phyloP scores from a whole-genome alignment of 2,329 filamentous ascomycete genomes.

The Xylariaceae sp. region DNA sequence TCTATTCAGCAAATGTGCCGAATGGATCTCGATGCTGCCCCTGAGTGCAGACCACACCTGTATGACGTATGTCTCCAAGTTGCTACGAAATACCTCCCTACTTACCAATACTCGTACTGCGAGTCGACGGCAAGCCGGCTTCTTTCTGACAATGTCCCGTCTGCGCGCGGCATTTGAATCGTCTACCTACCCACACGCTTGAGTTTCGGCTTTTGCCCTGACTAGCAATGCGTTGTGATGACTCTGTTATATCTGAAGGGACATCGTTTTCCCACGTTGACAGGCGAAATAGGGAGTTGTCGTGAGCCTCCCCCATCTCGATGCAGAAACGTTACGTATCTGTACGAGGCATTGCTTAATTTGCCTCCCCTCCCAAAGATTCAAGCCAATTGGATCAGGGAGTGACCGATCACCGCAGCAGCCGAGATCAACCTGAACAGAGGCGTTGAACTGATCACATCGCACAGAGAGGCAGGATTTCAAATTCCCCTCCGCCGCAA shows the following conservation, averaged over 20 bases:
- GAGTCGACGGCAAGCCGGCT: background rate
- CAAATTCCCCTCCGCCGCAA: background rate
- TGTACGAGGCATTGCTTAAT: background rate
- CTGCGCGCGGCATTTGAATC: no score
- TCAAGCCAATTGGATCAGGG: background rate
- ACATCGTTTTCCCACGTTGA: no score
- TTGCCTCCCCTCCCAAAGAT: background rate
- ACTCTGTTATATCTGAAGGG: background rate
- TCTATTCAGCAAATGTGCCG: background rate
- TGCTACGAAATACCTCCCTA: background rate
- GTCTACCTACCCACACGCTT: background rate
- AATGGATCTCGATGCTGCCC: background rate
- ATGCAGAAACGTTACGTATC: background rate
- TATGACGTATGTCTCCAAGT: background rate
- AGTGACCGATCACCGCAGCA: background rate
- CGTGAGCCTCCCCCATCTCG: background rate
- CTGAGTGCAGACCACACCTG: background rate
- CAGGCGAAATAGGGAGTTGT: background rate
- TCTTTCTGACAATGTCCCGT: background rate
- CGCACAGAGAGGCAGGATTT: background rate
- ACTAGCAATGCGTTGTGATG: background rate
- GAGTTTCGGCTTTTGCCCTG: background rate
- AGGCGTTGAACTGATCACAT: background rate
- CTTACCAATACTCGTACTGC: no score
- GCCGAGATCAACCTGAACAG: background rate